A percentile compares a stretch with the other conserved stretches of the same genome.
phyloP scores from a whole-genome alignment of 2,329 filamentous ascomycete species.

The Westerdykella aurantiaca region DNA sequence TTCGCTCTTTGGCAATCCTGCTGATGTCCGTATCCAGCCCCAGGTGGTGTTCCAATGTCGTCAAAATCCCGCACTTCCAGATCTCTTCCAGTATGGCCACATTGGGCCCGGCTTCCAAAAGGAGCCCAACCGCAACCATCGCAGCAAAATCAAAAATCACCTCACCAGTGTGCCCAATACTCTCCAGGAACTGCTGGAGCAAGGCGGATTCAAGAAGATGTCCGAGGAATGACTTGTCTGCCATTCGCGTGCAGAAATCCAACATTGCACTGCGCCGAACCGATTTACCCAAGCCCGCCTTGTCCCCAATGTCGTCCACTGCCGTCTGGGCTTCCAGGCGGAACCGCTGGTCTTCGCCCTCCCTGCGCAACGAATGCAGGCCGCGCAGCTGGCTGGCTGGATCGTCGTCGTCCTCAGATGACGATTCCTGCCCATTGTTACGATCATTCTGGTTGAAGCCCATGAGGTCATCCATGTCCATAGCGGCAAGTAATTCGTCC shows the following conservation, averaged over 20 bases:
- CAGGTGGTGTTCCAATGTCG: constrained; percentile 54
- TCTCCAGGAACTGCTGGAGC: constrained; percentile 61
- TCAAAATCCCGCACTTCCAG: constrained; percentile 49
- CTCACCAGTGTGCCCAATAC: constrained; percentile 46
- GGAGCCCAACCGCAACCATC: constrained; percentile 56
- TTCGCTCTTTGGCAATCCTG: constrained; percentile 58
- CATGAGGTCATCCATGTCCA: constrained; percentile 25
- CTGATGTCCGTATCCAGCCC: constrained; percentile 51
- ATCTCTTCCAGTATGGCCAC: constrained; percentile 56
- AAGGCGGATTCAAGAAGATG: constrained; percentile 71
- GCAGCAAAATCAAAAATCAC: constrained; percentile 55
- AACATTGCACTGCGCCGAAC: constrained; percentile 50
- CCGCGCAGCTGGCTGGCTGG: constrained; percentile 44
- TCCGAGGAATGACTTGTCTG: constrained; percentile 56
- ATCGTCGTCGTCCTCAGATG: constrained; percentile 43
- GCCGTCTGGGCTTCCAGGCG: constrained; percentile 51
- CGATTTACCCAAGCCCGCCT: constrained; percentile 38
- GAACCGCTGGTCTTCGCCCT: constrained; percentile 54
- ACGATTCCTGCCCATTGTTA: constrained; percentile 13
- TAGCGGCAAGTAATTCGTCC: constrained; percentile 32
- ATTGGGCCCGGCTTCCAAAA: constrained; percentile 57
- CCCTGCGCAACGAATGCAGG: constrained; percentile 57
- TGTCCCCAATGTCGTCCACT: constrained; percentile 54
- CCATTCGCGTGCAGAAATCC: constrained; percentile 51
- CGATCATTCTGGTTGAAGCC: constrained; percentile 16